Conservation (phyloP, 2,329 filamentous ascomycete species). For the Shiraia sp. region DNA sequence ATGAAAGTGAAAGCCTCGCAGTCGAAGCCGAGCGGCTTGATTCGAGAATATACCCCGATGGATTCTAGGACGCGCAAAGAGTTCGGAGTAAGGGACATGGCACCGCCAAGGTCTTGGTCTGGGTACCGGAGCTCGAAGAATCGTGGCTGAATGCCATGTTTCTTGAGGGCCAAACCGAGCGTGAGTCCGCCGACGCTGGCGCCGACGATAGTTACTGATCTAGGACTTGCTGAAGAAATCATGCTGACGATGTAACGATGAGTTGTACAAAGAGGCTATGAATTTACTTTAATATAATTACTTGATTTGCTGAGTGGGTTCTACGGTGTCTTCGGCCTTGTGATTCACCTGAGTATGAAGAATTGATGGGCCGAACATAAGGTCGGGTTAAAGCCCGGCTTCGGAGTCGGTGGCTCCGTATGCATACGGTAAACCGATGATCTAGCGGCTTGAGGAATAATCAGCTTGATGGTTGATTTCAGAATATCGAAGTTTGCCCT, state of each 20-base stretch:
- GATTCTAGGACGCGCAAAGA: constrained; percentile 57
- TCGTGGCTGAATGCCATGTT: constrained; percentile 53
- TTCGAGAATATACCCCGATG: constrained; percentile 51
- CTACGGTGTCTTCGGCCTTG: neutral
- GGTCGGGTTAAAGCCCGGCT: neutral
- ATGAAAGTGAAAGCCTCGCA: constrained; percentile 55
- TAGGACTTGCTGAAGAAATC: constrained; percentile 3
- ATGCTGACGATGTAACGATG: neutral
- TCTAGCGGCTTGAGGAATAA: neutral
- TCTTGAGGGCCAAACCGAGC: constrained; percentile 58
- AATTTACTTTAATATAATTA: neutral
- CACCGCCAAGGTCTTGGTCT: constrained; percentile 42
- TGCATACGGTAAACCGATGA: neutral
- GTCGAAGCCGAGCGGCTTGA: constrained; percentile 51
- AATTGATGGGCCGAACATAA: neutral
- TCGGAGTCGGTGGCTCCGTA: neutral
- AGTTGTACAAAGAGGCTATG: neutral
- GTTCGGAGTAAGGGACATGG: constrained; percentile 56
- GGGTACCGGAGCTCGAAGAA: constrained; percentile 20
- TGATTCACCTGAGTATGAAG: neutral
- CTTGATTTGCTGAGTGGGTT: neutral
- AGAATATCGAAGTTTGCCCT: neutral
- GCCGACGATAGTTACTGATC: constrained; percentile 8
- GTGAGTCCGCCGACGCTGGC: constrained; percentile 49
- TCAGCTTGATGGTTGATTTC: neutral